Evolutionary conservation across 139 green algal genomes (phyloP), one percentile per base, ranked within the genome.

Genomic region (Volvox africanus): DNA sequence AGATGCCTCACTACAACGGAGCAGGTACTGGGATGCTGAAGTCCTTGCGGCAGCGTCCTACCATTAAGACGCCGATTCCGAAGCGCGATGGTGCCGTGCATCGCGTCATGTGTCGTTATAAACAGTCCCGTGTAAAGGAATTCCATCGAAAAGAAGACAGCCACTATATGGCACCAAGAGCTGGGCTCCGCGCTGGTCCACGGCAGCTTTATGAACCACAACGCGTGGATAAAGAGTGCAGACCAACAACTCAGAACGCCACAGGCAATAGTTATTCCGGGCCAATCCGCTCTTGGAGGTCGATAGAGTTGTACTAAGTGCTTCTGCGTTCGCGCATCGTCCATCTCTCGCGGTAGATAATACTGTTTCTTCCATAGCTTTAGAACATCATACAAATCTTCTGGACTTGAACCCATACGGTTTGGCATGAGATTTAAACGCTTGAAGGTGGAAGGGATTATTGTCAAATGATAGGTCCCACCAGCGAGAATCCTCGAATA

Each of bases 101-200:
- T 95, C 24, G 91, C 91, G n/a, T 95, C 93, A 50, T 95, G 93
- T 1, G 93, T 94, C 44, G 93, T 95, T 68, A 95, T 95, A 88
- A 95, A 95, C 22, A 95, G 88, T 0, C 92, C 93, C 18, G 93
- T 95, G 61, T 92, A 92, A 19, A 92, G 83, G 76, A 94, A 95
- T 78, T 95, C 93, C 61, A 94, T 73, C 28, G 83, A 61, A 11
- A 94, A 83, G 84, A 95, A 95, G 0, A 92, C 88, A 3, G 44
- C 78, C 0, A 65, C 24, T 2, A 95, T 92, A 75, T 93, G 87
- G 28, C 50, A 69, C 86, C 81, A 92, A 30, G 78, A 87, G 1
- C 30, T 65, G 16, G 78, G 68, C 9, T 77, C 30, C 71, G 9
- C 73, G 24, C 78, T 79, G 37, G 67, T 62, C 81, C 81, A 93